A percentile compares a stretch with the other conserved stretches of the same genome.
These are phyloP conservation scores for Stachybotrys chlorohalonatus DNA, from an alignment of 2,329 filamentous ascomycete genomes.

Conservation along the genomic window DNA sequence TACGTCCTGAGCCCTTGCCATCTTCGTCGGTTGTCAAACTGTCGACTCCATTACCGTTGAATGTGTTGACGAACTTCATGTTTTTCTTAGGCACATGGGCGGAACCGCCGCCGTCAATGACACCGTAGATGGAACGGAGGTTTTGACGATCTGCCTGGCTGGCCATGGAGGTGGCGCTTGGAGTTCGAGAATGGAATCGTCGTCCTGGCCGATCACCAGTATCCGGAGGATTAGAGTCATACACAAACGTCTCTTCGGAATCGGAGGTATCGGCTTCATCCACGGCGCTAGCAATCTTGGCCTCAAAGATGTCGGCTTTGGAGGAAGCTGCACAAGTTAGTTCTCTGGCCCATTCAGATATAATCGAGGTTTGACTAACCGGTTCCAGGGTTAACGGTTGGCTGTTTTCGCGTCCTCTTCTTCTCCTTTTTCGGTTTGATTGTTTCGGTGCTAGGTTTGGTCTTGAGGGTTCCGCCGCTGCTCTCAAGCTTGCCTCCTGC, in stretches of 20 bases:
- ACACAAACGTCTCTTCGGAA: conserved; percentile 97
- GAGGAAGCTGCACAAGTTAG: conserved; percentile 57
- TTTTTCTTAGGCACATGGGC: conserved; percentile 59
- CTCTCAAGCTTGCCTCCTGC: conserved; percentile 55
- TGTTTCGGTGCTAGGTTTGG: conserved; percentile 89
- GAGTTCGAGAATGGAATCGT: conserved; percentile 86
- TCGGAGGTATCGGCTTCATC: conserved; percentile 95
- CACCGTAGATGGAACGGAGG: conserved; percentile 56
- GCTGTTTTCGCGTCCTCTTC: conserved; percentile 72
- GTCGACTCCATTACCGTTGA: conserved; percentile 50
- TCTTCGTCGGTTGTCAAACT: conserved; percentile 52
- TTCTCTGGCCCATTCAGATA: conserved; percentile 4
- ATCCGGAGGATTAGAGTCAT: conserved; percentile 90
- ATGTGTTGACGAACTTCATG: conserved; percentile 91
- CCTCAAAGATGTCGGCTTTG: conserved; percentile 97
- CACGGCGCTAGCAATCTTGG: conserved; percentile 89
- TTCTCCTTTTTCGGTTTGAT: conserved; percentile 92
- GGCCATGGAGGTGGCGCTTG: conserved; percentile 78
- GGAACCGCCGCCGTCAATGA: conserved; percentile 49
- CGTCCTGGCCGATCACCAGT: conserved; percentile 47
- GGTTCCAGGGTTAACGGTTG: conserved; percentile 60
- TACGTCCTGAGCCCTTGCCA: conserved; percentile 53
- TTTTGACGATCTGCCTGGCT: conserved; percentile 57
- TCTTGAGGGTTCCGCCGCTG: conserved; percentile 62
- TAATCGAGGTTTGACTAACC: conserved; percentile 43